Conservation (phyloP, 768 basidiomycete species). For the Mycena floridula region DNA sequence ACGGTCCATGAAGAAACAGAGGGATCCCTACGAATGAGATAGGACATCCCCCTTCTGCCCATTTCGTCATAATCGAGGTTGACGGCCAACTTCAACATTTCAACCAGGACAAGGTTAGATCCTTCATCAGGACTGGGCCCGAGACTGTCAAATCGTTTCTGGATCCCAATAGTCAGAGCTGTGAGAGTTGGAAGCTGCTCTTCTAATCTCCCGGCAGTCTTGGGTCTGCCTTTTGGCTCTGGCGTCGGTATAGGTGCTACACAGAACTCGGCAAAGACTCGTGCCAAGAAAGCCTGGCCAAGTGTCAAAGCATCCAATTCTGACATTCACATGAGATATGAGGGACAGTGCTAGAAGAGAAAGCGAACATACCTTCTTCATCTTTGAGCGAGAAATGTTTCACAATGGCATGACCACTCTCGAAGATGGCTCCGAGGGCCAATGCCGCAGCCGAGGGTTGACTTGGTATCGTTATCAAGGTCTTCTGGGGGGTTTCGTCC, state of each 20-base stretch:
- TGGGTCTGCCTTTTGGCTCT: background rate
- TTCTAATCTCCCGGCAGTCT: background rate
- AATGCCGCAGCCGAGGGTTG: no score
- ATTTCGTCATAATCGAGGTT: conserved; percentile 92
- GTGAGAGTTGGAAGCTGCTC: background rate
- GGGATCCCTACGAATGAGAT: conserved; percentile 64
- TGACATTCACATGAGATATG: no score
- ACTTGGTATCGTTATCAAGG: no score
- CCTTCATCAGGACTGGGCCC: background rate
- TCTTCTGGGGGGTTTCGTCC: no score
- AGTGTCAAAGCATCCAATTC: background rate
- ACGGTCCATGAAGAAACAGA: background rate
- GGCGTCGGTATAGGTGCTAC: background rate
- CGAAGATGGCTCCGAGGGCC: no score
- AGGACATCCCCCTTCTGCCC: conserved; percentile 82
- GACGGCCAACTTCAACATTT: conserved; percentile 64
- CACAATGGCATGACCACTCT: no score
- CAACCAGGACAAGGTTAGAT: background rate
- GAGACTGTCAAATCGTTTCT: no score
- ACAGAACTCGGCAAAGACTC: background rate
- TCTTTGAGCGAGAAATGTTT: no score
- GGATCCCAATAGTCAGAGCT: no score
- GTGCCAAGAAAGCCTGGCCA: background rate
- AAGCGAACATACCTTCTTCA: no score
- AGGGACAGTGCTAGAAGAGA: no score